phyloP scores from a whole-genome alignment of 2,329 filamentous ascomycete species.

The Endocalyx cinctus region DNA sequence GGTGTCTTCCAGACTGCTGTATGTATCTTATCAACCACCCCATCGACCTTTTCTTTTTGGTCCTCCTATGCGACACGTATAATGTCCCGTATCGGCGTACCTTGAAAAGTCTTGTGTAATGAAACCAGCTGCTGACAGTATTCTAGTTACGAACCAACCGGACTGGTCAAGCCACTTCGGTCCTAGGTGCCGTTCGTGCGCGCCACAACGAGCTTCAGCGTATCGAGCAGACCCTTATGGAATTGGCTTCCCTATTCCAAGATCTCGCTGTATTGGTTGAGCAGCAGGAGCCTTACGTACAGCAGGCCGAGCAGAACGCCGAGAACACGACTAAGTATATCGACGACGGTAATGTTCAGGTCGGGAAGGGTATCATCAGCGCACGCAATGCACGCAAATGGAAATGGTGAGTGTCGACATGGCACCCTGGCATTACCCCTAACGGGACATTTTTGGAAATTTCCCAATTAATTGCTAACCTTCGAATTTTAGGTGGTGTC shows the following conservation, averaged over 20 bases:
- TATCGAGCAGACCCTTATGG: slow-evolving; percentile 70
- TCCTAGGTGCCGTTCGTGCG: slow-evolving; percentile 73
- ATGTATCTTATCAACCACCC: slow-evolving; percentile 32
- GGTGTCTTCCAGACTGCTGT: slow-evolving; percentile 80
- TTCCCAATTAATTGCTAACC: no score
- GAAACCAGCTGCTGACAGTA: slow-evolving; percentile 8
- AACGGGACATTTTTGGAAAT: no score
- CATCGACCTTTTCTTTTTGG: slow-evolving; percentile 1
- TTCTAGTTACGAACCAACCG: slow-evolving; percentile 69
- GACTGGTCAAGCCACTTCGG: slow-evolving; percentile 65
- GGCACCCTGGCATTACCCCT: no score
- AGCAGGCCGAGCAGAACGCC: slow-evolving; percentile 60
- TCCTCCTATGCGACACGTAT: no score
- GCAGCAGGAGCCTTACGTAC: slow-evolving; percentile 62
- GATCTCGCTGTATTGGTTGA: slow-evolving; percentile 72
- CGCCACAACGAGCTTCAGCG: slow-evolving; percentile 79
- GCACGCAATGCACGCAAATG: slow-evolving; percentile 66
- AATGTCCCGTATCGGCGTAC: no score
- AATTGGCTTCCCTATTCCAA: slow-evolving; percentile 66
- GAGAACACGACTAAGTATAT: slow-evolving; percentile 62
- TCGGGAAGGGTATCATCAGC: slow-evolving; percentile 62
- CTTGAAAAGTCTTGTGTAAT: no score
- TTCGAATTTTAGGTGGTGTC: no score
- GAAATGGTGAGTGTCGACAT: no score
- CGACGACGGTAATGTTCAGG: slow-evolving; percentile 63